Base-by-base conservation (phyloP, 2,329 filamentous ascomycete species). In the Phoma herbarum region DNA sequence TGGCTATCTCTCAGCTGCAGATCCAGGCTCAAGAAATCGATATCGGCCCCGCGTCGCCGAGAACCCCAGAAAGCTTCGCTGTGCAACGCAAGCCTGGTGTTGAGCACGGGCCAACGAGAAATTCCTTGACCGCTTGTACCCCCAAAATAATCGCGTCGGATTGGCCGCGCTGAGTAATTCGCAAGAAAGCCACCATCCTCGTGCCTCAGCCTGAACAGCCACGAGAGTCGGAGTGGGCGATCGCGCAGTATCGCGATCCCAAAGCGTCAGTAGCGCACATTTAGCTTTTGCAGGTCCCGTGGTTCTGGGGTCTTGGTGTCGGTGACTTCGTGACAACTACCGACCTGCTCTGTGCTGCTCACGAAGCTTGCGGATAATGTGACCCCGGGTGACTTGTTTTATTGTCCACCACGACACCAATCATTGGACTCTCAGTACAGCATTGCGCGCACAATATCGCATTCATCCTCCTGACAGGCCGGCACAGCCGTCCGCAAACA, bases 31-130 rank as follows among this genome's bases (percentile, higher is more conserved):
- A 5, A 31, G 26, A 31, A 41, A 20, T 50, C 31, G 2, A 44
- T 16, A 31, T 41, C 56, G 56, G 56, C 56, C 56, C 56, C 56
- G 45, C 56, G 39, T 18, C 31, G 46, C 56, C 56, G 56, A 59
- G 45, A 29, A 44, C 14, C 33, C 22, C 45, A 59, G 33, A 23
- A 46, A 39, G 29, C 39, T 37, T 51, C 18, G 37, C 43, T 37
- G 4, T 26, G 29, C 49, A 25, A n/a, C 33, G 42, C 35, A 23
- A 42, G 49, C 35, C 18, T 39, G 44, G 37, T 31, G 39, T 45
- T 22, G 31, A 26, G 28, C 39, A n/a, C 25, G 12, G 29, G 22
- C 39, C 56, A 50, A 41, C 41, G 23, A 16, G 14, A 20, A 33
- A 3, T 33, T 11, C 18, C n/a, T 35, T 37, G 31, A 46, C 26